Percentiles rank a stretch among this genome's conserved stretches.
These are phyloP conservation scores for Aspergillus saccharolyticus DNA, from an alignment of 495 filamentous ascomycete species.

Conservation along the genomic window DNA sequence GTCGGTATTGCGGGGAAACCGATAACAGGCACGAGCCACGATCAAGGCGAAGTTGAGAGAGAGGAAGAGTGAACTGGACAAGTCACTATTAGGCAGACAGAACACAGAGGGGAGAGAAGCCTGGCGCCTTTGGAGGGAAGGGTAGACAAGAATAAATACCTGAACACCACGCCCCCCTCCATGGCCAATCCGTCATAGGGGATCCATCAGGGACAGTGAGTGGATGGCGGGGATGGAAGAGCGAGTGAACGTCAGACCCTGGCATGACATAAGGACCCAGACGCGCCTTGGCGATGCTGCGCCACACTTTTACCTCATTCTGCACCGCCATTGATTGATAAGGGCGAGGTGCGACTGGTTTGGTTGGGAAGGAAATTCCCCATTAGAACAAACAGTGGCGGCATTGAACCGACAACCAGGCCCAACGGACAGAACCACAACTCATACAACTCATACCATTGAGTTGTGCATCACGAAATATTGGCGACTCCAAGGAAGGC, in stretches of 20 bases:
- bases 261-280: not conserved
- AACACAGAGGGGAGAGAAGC: not conserved
- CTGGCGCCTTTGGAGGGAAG: no score
- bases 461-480: no score
- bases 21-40: not conserved
- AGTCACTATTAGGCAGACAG: not conserved
- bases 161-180: not conserved
- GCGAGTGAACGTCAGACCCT: not conserved
- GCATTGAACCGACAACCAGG: no score
- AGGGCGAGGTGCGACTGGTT: not conserved
- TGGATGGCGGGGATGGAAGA: slow-evolving; percentile 1
- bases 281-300: not conserved
- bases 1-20: slow-evolving; percentile 4
- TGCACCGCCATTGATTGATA: not conserved
- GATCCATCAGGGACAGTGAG: not conserved
- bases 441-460: no score
- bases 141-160: not conserved
- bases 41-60: not conserved
- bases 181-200: not conserved
- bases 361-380: no score
- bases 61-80: not conserved
- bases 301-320: not conserved
- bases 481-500: no score
- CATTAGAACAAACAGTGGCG: no score
- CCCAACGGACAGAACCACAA: no score